These are phyloP conservation scores for Pseudozyma hubeiensis DNA, from an alignment of 1,284 basidiomycete species.

Conservation along the genomic window DNA sequence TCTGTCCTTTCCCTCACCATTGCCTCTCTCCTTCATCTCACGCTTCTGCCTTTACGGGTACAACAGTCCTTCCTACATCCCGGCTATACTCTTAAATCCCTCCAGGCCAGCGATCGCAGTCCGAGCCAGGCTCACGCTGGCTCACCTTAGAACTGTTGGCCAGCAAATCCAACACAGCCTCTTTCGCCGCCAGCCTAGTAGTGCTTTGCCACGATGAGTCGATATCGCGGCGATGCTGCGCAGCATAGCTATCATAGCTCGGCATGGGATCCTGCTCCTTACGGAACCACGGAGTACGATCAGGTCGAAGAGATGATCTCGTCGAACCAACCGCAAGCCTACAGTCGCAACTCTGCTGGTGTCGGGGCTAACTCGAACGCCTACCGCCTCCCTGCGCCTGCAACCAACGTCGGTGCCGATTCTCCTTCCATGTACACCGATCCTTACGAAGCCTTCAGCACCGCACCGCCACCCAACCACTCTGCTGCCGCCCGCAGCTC, in stretches of 20 bases:
- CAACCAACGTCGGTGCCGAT: constrained; percentile 23
- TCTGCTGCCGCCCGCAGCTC: constrained; percentile 7
- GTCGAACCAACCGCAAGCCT: not conserved
- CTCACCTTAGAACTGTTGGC: not conserved
- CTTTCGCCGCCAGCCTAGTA: not conserved
- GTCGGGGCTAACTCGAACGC: constrained; percentile 42
- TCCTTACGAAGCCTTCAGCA: constrained; percentile 47
- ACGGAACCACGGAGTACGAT: constrained; percentile 33
- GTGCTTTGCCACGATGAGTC: constrained; percentile 18
- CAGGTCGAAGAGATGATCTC: constrained; percentile 16
- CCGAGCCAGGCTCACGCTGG: too few relatives aligned
- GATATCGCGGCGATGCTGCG: constrained; percentile 29
- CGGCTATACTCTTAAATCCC: too few relatives aligned
- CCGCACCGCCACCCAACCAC: constrained; percentile 18
- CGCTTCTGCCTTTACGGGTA: not conserved
- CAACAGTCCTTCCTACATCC: too few relatives aligned
- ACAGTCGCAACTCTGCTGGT: constrained; percentile 31
- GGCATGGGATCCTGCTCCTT: constrained; percentile 43
- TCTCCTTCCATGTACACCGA: constrained; percentile 60
- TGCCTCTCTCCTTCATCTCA: not conserved
- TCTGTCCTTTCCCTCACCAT: not conserved
- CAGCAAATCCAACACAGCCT: not conserved
- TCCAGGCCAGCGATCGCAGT: too few relatives aligned
- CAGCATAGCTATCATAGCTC: constrained; percentile 41
- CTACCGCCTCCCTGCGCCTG: constrained; percentile 31